phyloP scores from a whole-genome alignment of 1,139 yeast genomes.

The Spathaspora sp. region DNA sequence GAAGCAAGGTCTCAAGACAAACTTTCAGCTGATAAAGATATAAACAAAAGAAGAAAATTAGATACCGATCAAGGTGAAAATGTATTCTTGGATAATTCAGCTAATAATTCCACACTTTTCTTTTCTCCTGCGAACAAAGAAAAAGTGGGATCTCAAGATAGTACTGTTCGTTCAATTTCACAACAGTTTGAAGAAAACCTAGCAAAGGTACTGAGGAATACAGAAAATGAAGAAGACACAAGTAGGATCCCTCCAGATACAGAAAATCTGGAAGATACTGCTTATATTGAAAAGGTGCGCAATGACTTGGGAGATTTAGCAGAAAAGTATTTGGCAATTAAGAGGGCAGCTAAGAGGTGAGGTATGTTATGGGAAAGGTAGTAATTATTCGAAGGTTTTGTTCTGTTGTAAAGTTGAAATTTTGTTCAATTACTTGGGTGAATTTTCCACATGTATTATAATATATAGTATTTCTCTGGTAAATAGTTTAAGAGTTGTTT shows the following conservation, averaged over 20 bases:
- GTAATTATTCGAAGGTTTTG: too few relatives aligned
- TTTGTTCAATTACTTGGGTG: too few relatives aligned
- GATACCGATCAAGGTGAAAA: slow-evolving; percentile 20
- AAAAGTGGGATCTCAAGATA: neutral
- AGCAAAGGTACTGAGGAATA: neutral
- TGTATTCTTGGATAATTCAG: slow-evolving; percentile 31
- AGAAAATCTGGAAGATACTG: neutral
- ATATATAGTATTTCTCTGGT: too few relatives aligned
- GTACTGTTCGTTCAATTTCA: slow-evolving; percentile 8
- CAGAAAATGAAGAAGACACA: neutral
- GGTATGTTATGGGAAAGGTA: too few relatives aligned
- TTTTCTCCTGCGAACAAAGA: neutral
- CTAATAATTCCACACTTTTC: slow-evolving; percentile 1
- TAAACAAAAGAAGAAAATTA: slow-evolving; percentile 11
- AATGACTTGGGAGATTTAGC: neutral
- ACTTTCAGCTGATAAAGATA: slow-evolving; percentile 18
- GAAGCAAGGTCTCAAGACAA: slow-evolving; percentile 14
- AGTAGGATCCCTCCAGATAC: neutral
- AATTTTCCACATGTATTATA: too few relatives aligned
- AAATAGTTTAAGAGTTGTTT: too few relatives aligned
- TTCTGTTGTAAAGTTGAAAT: too few relatives aligned
- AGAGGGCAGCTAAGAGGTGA: neutral
- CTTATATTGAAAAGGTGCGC: neutral
- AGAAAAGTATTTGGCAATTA: neutral
- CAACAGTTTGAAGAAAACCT: slow-evolving; percentile 2